These are phyloP conservation scores for Microbotryum violaceum DNA, from an alignment of 1,284 basidiomycete species.

Conservation along the genomic window DNA sequence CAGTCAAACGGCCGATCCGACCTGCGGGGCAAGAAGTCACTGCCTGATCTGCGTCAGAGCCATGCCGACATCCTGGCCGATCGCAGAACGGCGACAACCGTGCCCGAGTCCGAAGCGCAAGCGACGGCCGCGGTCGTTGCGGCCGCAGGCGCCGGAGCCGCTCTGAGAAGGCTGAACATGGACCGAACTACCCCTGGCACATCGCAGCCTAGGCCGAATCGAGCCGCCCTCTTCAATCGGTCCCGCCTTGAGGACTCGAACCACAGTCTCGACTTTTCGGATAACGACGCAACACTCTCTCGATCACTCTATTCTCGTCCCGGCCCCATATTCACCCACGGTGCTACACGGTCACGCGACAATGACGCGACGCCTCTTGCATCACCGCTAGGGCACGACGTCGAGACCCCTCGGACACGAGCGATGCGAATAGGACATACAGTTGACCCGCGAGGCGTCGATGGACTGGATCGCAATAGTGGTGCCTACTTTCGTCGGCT, in stretches of 20 bases:
- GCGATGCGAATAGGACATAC: no score
- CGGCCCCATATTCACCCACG: neutral
- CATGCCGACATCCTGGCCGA: slow-evolving; percentile 42
- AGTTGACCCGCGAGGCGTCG: slow-evolving; percentile 41
- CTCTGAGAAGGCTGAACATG: no score
- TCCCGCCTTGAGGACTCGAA: neutral
- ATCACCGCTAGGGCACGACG: no score
- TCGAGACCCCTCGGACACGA: no score
- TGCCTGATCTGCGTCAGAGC: slow-evolving; percentile 70
- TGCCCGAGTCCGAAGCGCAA: slow-evolving; percentile 3
- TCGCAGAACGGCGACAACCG: slow-evolving; percentile 14
- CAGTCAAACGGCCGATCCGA: neutral
- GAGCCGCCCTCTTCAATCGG: neutral
- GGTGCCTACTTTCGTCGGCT: slow-evolving; percentile 82
- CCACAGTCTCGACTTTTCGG: no score
- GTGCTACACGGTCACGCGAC: slow-evolving; percentile 47
- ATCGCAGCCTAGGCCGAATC: neutral
- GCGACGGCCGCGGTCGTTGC: neutral
- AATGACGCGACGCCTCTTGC: slow-evolving; percentile 34
- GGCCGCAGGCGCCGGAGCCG: neutral
- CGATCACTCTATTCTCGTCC: no score
- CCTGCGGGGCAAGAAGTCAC: slow-evolving; percentile 60
- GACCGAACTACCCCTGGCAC: neutral
- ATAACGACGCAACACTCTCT: no score
- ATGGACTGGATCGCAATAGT: slow-evolving; percentile 66